Percentiles rank a stretch among this genome's conserved stretches.
Conservation (phyloP, 192 early-diverging fungal genomes). For the Backusella circina region DNA sequence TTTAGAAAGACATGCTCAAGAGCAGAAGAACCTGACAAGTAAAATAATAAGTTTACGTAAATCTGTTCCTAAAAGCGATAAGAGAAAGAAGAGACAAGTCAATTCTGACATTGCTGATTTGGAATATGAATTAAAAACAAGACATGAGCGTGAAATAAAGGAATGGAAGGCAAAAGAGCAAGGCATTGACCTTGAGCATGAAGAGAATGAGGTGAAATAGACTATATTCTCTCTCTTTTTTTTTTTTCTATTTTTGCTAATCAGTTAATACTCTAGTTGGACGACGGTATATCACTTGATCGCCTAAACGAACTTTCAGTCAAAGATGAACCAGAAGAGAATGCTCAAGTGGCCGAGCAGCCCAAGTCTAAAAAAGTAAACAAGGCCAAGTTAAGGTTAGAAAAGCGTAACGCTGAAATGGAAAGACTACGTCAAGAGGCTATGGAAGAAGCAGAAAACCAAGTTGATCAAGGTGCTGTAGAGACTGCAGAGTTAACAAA, state of each 20-base stretch:
- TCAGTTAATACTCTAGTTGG: not conserved
- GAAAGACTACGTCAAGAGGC: constrained; percentile 71
- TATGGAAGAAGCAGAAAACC: constrained; percentile 66
- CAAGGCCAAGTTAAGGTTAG: constrained; percentile 49
- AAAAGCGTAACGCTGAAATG: constrained; percentile 69
- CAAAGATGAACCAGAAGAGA: constrained; percentile 22
- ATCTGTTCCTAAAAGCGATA: constrained; percentile 73
- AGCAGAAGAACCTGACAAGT: constrained; percentile 69
- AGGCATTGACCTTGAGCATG: not conserved
- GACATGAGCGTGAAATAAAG: constrained; percentile 62
- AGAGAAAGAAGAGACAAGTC: constrained; percentile 86
- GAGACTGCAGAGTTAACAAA: constrained; percentile 68
- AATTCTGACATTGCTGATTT: constrained; percentile 59
- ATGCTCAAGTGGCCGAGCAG: not conserved
- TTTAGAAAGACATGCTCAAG: constrained; percentile 68
- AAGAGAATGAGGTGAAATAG: not conserved
- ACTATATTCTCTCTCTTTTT: not conserved
- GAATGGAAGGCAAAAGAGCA: constrained; percentile 24
- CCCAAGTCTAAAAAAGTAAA: constrained; percentile 45
- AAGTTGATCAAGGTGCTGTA: constrained; percentile 70
- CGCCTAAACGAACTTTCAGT: constrained; percentile 14
- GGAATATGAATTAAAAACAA: constrained; percentile 56
- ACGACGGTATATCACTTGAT: constrained; percentile 29
- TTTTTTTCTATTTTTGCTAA: not conserved
- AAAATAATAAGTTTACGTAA: constrained; percentile 75